These are phyloP conservation scores for Diutina rugosa DNA, from an alignment of 1,139 yeast genomes.

Conservation along the genomic window DNA sequence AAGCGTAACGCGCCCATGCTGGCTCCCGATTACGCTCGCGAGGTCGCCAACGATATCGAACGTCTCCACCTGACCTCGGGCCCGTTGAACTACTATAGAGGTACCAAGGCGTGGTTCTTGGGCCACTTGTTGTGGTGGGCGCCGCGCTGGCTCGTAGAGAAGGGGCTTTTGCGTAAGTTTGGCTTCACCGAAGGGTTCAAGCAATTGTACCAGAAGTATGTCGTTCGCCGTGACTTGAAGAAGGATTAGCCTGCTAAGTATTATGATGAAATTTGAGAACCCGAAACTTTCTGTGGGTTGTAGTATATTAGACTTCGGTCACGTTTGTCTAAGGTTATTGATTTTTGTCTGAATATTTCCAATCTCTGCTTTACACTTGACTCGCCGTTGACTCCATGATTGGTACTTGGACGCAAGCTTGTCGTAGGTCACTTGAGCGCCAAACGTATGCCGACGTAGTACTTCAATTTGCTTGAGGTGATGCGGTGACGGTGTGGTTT, in stretches of 20 bases:
- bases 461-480: no score
- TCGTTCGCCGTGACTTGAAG: slow-evolving; percentile 8
- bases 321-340: no score
- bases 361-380: no score
- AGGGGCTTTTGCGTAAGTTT: slow-evolving; percentile 32
- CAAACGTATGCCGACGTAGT: no score
- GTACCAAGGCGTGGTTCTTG: slow-evolving; percentile 31
- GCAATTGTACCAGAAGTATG: slow-evolving; percentile 12
- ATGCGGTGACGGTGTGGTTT: no score
- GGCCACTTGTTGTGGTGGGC: slow-evolving; percentile 18
- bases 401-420: no score
- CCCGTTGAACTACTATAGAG: slow-evolving; percentile 37
- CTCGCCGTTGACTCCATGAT: no score
- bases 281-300: background rate
- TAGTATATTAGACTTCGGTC: background rate
- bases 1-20: slow-evolving; percentile 44
- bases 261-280: background rate
- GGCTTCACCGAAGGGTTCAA: slow-evolving; percentile 21
- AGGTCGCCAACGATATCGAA: slow-evolving; percentile 39
- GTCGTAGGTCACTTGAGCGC: no score
- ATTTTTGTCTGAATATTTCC: no score
- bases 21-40: slow-evolving; percentile 41
- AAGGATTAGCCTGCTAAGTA: background rate
- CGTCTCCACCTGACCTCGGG: slow-evolving; percentile 26
- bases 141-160: slow-evolving; percentile 41